Conservation (phyloP, 78 protist species). For the Emiliania huxleyi region DNA sequence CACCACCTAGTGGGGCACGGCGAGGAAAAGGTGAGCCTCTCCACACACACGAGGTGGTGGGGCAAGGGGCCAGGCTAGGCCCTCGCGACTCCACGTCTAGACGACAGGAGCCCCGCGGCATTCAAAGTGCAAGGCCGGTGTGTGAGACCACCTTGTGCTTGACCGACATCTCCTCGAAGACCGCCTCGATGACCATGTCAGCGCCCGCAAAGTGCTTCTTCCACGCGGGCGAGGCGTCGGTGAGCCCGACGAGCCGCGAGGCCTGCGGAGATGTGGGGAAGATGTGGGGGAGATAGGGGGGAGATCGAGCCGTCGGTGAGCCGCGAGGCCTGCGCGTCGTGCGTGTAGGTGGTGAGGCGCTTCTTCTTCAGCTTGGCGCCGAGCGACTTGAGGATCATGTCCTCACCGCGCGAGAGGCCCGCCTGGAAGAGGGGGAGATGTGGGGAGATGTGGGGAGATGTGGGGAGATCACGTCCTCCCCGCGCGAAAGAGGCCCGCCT, state of each 20-base stretch:
- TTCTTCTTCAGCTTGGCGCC: conserved; percentile 32
- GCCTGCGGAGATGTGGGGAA: neutral
- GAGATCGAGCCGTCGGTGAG: neutral
- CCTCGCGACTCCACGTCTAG: no score
- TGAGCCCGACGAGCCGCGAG: neutral
- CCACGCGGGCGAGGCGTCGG: neutral
- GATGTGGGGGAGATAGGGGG: no score
- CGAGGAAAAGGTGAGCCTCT: no score
- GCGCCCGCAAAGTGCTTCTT: neutral
- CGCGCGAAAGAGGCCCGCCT: conserved; percentile 59
- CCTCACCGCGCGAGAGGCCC: conserved; percentile 63
- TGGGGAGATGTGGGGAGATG: no score
- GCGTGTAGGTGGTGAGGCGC: conserved; percentile 17
- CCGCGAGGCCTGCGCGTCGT: conserved; percentile 26
- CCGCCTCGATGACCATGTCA: conserved; percentile 80
- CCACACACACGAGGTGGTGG: no score
- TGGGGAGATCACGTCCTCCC: conserved; percentile 58
- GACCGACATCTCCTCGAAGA: conserved; percentile 65
- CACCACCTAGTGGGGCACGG: conserved; percentile 55
- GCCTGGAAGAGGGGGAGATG: no score
- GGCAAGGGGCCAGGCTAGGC: no score
- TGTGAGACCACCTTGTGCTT: conserved; percentile 54
- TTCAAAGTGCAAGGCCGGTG: neutral
- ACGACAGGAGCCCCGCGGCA: no score
- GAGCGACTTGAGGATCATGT: conserved; percentile 39